Conservation (phyloP, 2,329 filamentous ascomycete species). For the Pochonia chlamydosporia region DNA sequence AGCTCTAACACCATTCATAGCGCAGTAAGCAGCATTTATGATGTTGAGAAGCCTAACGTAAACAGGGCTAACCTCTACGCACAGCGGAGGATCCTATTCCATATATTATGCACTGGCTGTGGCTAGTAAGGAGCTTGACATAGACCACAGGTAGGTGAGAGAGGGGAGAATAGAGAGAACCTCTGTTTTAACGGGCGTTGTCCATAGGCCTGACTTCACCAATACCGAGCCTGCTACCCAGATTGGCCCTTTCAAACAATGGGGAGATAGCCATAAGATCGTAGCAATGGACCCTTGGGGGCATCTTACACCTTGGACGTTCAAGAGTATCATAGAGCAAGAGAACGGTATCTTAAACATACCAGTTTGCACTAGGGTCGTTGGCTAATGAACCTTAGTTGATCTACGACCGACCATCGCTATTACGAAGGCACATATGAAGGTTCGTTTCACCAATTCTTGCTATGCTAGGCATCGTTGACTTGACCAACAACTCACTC, state of each 20-base stretch:
- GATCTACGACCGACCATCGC: slow-evolving; percentile 89
- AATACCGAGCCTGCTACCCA: slow-evolving; percentile 87
- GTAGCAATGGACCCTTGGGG: slow-evolving; percentile 96
- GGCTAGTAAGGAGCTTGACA: slow-evolving; percentile 80
- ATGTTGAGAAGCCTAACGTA: neutral
- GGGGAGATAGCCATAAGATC: slow-evolving; percentile 87
- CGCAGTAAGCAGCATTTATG: slow-evolving; percentile 27
- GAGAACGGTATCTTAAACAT: slow-evolving; percentile 51
- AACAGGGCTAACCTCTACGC: neutral
- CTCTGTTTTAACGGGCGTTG: neutral
- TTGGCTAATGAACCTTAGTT: slow-evolving; percentile 35
- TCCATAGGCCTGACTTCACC: slow-evolving; percentile 49
- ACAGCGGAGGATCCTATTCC: slow-evolving; percentile 79
- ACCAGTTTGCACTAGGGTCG: neutral
- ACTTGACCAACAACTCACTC: neutral
- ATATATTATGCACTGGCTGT: slow-evolving; percentile 93
- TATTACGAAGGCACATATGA: slow-evolving; percentile 91
- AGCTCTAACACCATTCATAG: slow-evolving; percentile 17
- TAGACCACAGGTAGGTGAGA: slow-evolving; percentile 59
- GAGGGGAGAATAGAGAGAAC: neutral
- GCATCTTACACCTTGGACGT: slow-evolving; percentile 79
- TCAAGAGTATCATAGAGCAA: slow-evolving; percentile 69
- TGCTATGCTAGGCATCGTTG: neutral
- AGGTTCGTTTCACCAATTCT: slow-evolving; percentile 31
- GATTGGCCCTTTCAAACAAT: slow-evolving; percentile 85